A percentile compares a stretch with the other conserved stretches of the same genome.
These are phyloP conservation scores for Gaeumannomyces sp. DNA, from an alignment of 2,329 filamentous ascomycete genomes.

Conservation along the genomic window DNA sequence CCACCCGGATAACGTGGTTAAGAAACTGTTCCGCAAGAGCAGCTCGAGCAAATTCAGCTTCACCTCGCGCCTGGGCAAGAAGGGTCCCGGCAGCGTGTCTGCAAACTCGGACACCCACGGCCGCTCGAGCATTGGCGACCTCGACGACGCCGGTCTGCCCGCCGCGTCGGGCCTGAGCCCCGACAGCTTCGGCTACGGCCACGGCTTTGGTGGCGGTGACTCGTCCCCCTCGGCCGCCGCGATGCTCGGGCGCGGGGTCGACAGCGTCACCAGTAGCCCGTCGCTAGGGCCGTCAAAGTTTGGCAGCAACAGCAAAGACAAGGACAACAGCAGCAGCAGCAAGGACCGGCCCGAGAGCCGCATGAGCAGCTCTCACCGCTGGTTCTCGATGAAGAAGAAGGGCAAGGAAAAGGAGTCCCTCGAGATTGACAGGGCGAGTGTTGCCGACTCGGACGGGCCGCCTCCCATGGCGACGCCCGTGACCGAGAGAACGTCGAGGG, in stretches of 20 bases:
- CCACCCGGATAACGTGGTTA: slow-evolving; percentile 45
- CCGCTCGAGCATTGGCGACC: slow-evolving; percentile 52
- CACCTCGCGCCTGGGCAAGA: slow-evolving; percentile 44
- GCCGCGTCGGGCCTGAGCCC: slow-evolving; percentile 42
- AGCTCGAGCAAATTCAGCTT: slow-evolving; percentile 61
- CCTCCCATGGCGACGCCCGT: neutral
- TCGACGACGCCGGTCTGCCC: slow-evolving; percentile 43
- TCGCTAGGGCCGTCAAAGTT: slow-evolving; percentile 46
- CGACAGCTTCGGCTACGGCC: slow-evolving; percentile 25
- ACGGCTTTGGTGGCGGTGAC: neutral
- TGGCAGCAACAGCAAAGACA: slow-evolving; percentile 21
- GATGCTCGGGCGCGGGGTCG: slow-evolving; percentile 43
- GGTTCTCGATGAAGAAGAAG: slow-evolving; percentile 56
- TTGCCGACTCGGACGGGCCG: neutral
- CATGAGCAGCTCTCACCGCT: slow-evolving; percentile 20
- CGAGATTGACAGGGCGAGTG: slow-evolving; percentile 39
- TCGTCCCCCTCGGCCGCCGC: slow-evolving; percentile 32
- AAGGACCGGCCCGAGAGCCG: slow-evolving; percentile 27
- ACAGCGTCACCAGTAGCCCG: slow-evolving; percentile 51
- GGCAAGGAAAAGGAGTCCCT: slow-evolving; percentile 51
- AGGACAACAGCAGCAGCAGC: slow-evolving; percentile 20
- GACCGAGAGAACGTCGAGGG: neutral
- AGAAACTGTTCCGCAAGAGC: slow-evolving; percentile 62
- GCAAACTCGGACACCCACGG: slow-evolving; percentile 48
- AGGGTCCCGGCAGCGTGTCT: slow-evolving; percentile 48